A percentile compares a stretch with the other conserved stretches of the same genome.
Evolutionary conservation across 1,284 basidiomycete genomes (phyloP).

Genomic region (Apiotrichum akiyoshidainum): DNA sequence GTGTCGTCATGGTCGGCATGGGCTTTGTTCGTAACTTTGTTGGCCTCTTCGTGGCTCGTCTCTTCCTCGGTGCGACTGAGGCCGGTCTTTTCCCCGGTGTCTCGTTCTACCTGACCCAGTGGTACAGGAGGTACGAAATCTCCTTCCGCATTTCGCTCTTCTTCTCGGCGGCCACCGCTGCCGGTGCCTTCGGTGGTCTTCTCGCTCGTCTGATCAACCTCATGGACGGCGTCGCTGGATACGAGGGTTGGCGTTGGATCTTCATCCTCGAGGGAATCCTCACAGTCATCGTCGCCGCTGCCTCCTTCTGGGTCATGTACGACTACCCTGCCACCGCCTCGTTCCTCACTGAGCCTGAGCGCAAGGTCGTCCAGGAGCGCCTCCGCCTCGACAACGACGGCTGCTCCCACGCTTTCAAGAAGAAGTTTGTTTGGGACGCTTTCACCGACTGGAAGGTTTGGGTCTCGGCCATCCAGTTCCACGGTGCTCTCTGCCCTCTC

Average conservation of each 20-base stretch:
- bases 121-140: conserved; percentile 43
- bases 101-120: conserved; percentile 41
- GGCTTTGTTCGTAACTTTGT: conserved; percentile 48
- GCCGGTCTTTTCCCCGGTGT: conserved; percentile 47
- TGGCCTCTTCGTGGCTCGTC: conserved; percentile 41
- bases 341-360: conserved; percentile 67
- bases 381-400: conserved; percentile 37
- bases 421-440: conserved; percentile 29
- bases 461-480: conserved; percentile 32
- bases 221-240: conserved; percentile 46
- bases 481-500: conserved; percentile 55
- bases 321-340: conserved; percentile 77
- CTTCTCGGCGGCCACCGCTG: conserved; percentile 47
- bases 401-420: conserved; percentile 37
- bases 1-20: conserved; percentile 49
- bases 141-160: conserved; percentile 43
- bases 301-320: conserved; percentile 71
- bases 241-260: conserved; percentile 59
- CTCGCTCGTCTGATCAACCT: conserved; percentile 48
- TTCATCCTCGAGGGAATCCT: conserved; percentile 72
- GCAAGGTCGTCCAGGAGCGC: conserved; percentile 37
- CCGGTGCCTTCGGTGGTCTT: conserved; percentile 51
- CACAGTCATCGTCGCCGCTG: conserved; percentile 63
- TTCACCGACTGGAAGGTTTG: conserved; percentile 45
- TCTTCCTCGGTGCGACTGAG: conserved; percentile 37